Conservation (phyloP, 768 basidiomycete species). For the Suillus lakei region DNA sequence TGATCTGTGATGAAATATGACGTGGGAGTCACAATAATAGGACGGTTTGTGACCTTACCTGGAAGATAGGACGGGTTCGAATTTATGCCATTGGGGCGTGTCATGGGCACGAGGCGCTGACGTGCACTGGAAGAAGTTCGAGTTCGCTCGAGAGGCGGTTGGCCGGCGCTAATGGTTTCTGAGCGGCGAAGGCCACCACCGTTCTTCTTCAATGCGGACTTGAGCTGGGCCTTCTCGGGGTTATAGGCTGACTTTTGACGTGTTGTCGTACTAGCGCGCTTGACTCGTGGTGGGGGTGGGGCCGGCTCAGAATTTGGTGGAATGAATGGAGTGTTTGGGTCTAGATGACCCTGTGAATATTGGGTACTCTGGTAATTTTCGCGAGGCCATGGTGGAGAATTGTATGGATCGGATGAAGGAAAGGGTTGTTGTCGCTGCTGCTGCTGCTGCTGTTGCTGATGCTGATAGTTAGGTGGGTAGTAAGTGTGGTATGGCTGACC, state of each 20-base stretch:
- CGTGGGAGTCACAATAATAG: constrained; percentile 13
- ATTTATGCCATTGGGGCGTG: constrained; percentile 36
- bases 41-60: constrained; percentile 20
- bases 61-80: constrained; percentile 41
- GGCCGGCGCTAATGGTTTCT: constrained; percentile 26
- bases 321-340: constrained; percentile 25
- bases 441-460: constrained; percentile 20
- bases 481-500: constrained; percentile 47
- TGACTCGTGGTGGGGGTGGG: constrained; percentile 29
- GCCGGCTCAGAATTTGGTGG: constrained; percentile 28
- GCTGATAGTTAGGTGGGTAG: constrained; percentile 35
- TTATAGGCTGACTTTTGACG: constrained; percentile 21
- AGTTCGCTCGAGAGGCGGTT: constrained; percentile 36
- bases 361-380: constrained; percentile 37
- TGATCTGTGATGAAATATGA: constrained; percentile 53
- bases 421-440: constrained; percentile 21
- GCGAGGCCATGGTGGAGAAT: constrained; percentile 41
- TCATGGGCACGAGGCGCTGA: constrained; percentile 35
- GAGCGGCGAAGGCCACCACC: constrained; percentile 29
- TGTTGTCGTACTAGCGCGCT: constrained; percentile 40
- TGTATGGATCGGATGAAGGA: constrained; percentile 27
- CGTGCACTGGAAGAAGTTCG: constrained; percentile 48
- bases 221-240: constrained; percentile 45
- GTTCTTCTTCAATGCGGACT: constrained; percentile 63
- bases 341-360: constrained; percentile 32